Conservation (phyloP, 202 grass and related monocot species). For the Carex sylvatica region DNA sequence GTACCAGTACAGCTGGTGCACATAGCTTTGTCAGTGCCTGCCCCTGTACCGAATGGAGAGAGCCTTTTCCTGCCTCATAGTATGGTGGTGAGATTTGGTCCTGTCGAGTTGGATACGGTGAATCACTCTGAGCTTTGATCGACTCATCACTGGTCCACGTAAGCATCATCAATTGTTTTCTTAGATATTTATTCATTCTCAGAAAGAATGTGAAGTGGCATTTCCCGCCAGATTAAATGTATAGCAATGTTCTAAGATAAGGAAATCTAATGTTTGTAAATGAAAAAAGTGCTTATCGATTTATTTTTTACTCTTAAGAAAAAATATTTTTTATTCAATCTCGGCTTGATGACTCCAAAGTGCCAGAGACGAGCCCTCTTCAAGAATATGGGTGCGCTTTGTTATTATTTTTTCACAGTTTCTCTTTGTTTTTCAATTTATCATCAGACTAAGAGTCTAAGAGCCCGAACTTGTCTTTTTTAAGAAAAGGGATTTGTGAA, state of each 20-base stretch:
- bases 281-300: background rate
- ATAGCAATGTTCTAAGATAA: background rate
- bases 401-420: too few relatives aligned
- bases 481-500: too few relatives aligned
- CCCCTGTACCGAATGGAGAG: conserved; percentile 40
- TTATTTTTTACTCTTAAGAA: background rate
- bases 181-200: background rate
- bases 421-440: too few relatives aligned
- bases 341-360: too few relatives aligned
- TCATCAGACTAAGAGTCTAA: too few relatives aligned
- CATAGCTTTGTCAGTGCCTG: conserved; percentile 43
- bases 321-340: too few relatives aligned
- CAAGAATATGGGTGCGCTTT: too few relatives aligned
- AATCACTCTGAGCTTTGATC: conserved; percentile 45
- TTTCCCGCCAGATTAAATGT: background rate
- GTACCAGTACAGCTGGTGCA: conserved; percentile 36
- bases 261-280: background rate
- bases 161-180: conserved; percentile 24
- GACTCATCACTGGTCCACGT: conserved; percentile 70
- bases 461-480: too few relatives aligned
- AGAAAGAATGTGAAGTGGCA: background rate
- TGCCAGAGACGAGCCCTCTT: too few relatives aligned
- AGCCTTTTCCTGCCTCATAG: conserved; percentile 58
- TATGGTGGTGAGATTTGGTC: conserved; percentile 45
- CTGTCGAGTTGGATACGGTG: conserved; percentile 19